Conservation (phyloP, 805 yeast genomes). For the Lipomyces starkeyi region DNA sequence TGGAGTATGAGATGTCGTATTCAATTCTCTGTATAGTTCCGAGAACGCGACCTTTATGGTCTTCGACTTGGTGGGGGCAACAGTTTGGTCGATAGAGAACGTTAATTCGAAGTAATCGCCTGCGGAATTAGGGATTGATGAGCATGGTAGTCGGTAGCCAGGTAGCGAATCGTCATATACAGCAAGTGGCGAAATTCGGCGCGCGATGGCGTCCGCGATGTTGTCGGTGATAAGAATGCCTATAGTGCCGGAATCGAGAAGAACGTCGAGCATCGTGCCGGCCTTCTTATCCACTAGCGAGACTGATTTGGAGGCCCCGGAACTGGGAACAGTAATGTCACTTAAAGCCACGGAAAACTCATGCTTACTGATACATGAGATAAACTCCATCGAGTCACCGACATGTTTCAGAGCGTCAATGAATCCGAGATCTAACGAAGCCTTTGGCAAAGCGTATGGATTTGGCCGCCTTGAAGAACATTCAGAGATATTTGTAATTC, state of each 20-base stretch:
- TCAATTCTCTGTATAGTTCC: conserved; percentile 21
- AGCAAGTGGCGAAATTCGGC: conserved; percentile 17
- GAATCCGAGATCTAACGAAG: conserved; percentile 30
- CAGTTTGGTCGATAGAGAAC: background rate
- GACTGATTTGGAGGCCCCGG: too few species aligned
- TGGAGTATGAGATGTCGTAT: background rate
- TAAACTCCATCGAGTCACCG: conserved; percentile 24
- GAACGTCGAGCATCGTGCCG: conserved; percentile 12
- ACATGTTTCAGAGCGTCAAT: conserved; percentile 22
- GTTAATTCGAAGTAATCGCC: background rate
- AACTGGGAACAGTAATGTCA: conserved; percentile 7
- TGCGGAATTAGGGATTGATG: background rate
- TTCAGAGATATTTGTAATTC: background rate
- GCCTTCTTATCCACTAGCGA: background rate
- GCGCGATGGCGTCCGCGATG: conserved; percentile 30
- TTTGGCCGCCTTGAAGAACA: background rate
- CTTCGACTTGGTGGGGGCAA: background rate
- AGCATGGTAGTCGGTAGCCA: conserved; percentile 31
- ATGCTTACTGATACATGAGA: conserved; percentile 21
- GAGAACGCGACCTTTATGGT: conserved; percentile 19
- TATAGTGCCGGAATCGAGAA: conserved; percentile 34
- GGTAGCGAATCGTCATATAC: conserved; percentile 28
- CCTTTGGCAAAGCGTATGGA: conserved; percentile 8
- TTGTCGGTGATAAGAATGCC: conserved; percentile 26
- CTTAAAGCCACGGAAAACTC: conserved; percentile 17